Evolutionary conservation across 768 basidiomycete genomes (phyloP).

Genomic region (Auriscalpium microsporum): DNA sequence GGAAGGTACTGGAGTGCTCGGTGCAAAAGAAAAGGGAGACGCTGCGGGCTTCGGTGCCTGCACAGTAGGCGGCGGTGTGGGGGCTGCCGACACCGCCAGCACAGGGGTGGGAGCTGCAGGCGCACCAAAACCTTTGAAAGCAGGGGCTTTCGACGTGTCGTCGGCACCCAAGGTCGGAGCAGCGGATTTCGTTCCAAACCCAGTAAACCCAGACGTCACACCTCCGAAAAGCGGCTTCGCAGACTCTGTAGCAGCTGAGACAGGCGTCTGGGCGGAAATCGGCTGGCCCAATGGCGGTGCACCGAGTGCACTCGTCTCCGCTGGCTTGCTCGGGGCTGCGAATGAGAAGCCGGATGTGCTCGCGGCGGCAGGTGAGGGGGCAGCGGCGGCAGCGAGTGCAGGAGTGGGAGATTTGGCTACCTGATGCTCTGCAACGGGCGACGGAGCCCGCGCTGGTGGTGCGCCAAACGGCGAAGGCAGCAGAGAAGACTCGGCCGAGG

Average conservation of each 20-base stretch:
- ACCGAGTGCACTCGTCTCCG: neutral
- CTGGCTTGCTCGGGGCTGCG: neutral
- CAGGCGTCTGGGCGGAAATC: neutral
- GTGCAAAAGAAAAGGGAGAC: neutral
- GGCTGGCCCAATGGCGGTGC: neutral
- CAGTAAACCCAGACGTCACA: neutral
- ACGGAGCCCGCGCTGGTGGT: too few relatives aligned
- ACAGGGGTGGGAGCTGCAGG: neutral
- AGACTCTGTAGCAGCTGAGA: neutral
- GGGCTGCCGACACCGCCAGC: neutral
- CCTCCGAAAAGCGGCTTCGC: neutral
- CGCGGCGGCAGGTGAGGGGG: neutral
- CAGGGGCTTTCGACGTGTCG: too few relatives aligned
- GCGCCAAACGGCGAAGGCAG: neutral
- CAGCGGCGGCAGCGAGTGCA: neutral
- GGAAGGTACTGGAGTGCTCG: neutral
- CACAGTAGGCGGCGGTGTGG: neutral
- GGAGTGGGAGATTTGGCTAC: neutral
- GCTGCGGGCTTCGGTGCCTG: neutral
- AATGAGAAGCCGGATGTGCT: neutral
- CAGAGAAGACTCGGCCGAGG: conserved; percentile 11
- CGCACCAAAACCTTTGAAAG: too few relatives aligned
- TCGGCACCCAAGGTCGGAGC: neutral
- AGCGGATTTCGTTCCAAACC: neutral
- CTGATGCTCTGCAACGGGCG: too few relatives aligned